phyloP scores from a whole-genome alignment of 371 early-diverging fungal genomes.

The Cokeromyces recurvatus region DNA sequence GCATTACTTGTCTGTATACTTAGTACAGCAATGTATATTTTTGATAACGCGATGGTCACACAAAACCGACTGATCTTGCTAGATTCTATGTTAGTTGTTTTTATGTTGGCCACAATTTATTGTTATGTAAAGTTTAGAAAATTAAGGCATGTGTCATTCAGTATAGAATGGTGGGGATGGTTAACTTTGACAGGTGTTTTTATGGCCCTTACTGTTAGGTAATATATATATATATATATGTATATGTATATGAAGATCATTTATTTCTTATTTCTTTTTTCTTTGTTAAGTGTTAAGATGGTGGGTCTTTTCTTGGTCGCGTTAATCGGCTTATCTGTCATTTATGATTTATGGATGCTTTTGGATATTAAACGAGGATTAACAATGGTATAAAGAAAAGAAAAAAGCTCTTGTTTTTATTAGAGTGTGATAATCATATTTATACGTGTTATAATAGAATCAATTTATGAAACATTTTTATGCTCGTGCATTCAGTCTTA shows the following conservation, averaged over 20 bases:
- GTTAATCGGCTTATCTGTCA: slow-evolving; percentile 78
- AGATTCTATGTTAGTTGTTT: slow-evolving; percentile 91
- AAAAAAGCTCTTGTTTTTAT: not conserved
- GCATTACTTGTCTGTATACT: slow-evolving; percentile 72
- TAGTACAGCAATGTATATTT: slow-evolving; percentile 72
- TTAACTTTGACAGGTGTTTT: slow-evolving; percentile 63
- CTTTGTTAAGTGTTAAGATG: slow-evolving; percentile 80
- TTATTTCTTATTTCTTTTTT: not conserved
- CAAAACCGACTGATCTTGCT: slow-evolving; percentile 92
- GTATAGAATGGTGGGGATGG: slow-evolving; percentile 74
- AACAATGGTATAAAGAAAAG: slow-evolving; percentile 49
- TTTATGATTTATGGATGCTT: slow-evolving; percentile 91
- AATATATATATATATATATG: not conserved
- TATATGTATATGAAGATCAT: not conserved
- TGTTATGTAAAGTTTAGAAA: slow-evolving; percentile 86
- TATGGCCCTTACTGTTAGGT: slow-evolving; percentile 68
- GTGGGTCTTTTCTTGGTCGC: slow-evolving; percentile 90
- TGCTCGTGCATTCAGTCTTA: slow-evolving; percentile 67
- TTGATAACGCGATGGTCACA: slow-evolving; percentile 90
- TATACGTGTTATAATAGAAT: slow-evolving; percentile 27
- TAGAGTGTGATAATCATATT: no score
- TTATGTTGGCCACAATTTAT: slow-evolving; percentile 76
- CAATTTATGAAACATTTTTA: slow-evolving; percentile 64
- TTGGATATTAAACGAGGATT: slow-evolving; percentile 79
- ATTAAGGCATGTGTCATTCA: slow-evolving; percentile 54